A percentile compares a stretch with the other conserved stretches of the same genome.
These are phyloP conservation scores for Rhododendron kiyosumense DNA, from an alignment of 148 eudicot species.

Conservation along the genomic window DNA sequence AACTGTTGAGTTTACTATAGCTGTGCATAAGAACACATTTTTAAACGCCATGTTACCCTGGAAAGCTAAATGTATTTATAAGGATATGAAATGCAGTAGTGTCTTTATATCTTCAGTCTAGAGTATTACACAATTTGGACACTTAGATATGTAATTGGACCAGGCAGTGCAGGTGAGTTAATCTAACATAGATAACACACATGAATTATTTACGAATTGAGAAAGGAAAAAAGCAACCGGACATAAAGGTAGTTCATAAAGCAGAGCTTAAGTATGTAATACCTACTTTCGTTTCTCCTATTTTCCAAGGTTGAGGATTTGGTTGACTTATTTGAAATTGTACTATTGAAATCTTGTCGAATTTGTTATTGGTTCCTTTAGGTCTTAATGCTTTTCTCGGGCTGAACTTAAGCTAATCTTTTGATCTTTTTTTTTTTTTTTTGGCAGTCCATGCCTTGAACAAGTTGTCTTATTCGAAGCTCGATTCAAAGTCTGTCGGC, in stretches of 20 bases:
- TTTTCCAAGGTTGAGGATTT: not conserved
- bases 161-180: not conserved
- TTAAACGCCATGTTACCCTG: not conserved
- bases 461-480: constrained; percentile 93
- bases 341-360: not conserved
- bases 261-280: not conserved
- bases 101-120: not conserved
- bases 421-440: not conserved
- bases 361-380: not conserved
- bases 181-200: not conserved
- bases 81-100: not conserved
- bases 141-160: not conserved
- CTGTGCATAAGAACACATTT: not conserved
- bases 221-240: not conserved
- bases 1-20: not conserved
- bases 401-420: not conserved
- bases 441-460: constrained; percentile 91
- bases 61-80: not conserved
- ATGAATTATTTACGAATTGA: not conserved
- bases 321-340: not conserved
- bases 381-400: not conserved
- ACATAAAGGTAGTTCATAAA: not conserved
- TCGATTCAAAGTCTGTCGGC: constrained; percentile 92
- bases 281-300: not conserved
- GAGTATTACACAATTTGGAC: not conserved